A percentile compares a stretch with the other conserved stretches of the same genome.
phyloP scores from a whole-genome alignment of 257 asterid genomes.

The Solanum sejunctum region DNA sequence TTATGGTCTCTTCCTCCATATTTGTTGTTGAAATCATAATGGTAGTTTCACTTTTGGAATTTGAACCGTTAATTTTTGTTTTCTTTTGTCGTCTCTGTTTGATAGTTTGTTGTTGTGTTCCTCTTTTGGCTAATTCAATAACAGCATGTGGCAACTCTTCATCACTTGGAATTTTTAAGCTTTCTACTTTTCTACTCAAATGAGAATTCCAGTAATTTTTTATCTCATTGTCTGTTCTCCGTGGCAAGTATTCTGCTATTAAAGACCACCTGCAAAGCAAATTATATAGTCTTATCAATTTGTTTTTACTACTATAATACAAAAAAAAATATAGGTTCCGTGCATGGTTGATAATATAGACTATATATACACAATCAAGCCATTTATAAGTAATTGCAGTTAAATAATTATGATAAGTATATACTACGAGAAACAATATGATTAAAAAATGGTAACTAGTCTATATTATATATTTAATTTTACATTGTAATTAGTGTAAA shows the following conservation, averaged over 20 bases:
- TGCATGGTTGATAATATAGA: no score
- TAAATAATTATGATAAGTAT: no score
- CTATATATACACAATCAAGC: neutral
- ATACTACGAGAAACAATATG: neutral
- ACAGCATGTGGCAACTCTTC: slow-evolving; percentile 1
- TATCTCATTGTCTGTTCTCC: slow-evolving; percentile 95
- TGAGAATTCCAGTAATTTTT: slow-evolving; percentile 92
- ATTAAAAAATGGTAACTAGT: neutral
- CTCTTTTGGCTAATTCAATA: slow-evolving; percentile 1
- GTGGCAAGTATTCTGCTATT: slow-evolving; percentile 63
- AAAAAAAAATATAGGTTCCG: no score
- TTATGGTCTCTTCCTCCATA: neutral
- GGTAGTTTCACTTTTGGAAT: neutral
- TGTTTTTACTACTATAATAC: no score
- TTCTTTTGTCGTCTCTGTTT: slow-evolving; percentile 17
- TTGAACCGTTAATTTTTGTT: neutral
- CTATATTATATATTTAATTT: no score
- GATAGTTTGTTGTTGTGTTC: neutral
- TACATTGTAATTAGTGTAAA: no score
- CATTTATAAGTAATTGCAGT: neutral
- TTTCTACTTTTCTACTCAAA: slow-evolving; percentile 40
- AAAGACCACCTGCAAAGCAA: slow-evolving; percentile 59
- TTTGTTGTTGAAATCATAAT: neutral
- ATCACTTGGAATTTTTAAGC: slow-evolving; percentile 21
- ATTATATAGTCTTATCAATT: neutral